Evolutionary conservation across 257 asterid genomes (phyloP).

Genomic region (Solanum chaucha): DNA sequence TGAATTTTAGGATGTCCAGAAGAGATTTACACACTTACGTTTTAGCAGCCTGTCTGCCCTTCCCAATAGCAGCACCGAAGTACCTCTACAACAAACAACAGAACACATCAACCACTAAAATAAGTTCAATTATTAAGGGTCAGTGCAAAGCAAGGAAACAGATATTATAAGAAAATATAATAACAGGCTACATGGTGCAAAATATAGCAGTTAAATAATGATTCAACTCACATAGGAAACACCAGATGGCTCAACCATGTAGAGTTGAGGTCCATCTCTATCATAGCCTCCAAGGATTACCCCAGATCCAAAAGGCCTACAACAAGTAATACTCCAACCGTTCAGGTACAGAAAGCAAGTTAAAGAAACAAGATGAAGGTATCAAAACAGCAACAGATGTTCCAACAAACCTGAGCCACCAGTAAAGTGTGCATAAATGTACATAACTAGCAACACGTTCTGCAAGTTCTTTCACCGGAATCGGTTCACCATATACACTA

Average conservation of each 20-base stretch:
- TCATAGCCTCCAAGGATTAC: conserved; percentile 90
- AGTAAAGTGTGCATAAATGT: conserved; percentile 86
- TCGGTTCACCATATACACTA: conserved; percentile 75
- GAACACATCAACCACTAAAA: neutral
- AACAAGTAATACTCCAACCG: conserved; percentile 1
- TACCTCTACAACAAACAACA: conserved; percentile 46
- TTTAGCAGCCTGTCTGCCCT: conserved; percentile 96
- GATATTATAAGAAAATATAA: neutral
- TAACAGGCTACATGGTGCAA: neutral
- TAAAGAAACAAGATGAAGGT: neutral
- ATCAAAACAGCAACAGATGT: neutral
- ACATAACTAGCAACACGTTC: conserved; percentile 93
- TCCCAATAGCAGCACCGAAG: conserved; percentile 92
- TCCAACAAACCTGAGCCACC: conserved; percentile 88
- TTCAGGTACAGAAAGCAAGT: conserved; percentile 4
- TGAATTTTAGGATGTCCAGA: neutral
- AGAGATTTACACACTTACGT: conserved; percentile 43
- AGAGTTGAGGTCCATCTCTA: conserved; percentile 88
- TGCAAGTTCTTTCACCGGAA: conserved; percentile 88
- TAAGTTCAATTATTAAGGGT: neutral
- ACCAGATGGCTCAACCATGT: conserved; percentile 92
- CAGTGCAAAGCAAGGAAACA: neutral
- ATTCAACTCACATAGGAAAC: conserved; percentile 59
- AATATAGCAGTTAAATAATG: neutral
- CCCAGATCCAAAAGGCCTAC: conserved; percentile 93